phyloP scores from a whole-genome alignment of 768 basidiomycete species.

The Rhodosporidiobolus odoratus region DNA sequence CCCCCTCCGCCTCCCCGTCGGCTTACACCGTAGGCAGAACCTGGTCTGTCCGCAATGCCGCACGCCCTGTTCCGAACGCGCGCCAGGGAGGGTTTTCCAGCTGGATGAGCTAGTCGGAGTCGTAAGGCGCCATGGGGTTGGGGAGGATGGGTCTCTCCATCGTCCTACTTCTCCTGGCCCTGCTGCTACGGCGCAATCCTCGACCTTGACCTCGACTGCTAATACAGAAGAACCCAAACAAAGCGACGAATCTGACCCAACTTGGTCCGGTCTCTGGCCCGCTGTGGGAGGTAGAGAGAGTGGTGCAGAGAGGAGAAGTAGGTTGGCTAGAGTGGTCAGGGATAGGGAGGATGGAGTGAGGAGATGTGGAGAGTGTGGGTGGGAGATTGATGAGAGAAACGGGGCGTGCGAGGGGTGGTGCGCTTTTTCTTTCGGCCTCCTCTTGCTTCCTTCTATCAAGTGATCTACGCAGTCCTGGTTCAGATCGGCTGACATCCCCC shows the following conservation, averaged over 20 bases:
- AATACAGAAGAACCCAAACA: background rate
- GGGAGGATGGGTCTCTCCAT: background rate
- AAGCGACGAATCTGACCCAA: slow-evolving; percentile 8
- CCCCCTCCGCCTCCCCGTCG: slow-evolving; percentile 3
- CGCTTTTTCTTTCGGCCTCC: background rate
- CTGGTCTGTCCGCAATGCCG: slow-evolving; percentile 38
- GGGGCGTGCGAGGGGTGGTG: slow-evolving; percentile 35
- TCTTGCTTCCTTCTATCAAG: background rate
- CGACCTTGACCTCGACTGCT: no score
- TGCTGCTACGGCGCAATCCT: background rate
- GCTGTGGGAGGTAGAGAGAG: slow-evolving; percentile 10
- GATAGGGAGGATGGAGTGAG: slow-evolving; percentile 33
- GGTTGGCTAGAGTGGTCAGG: slow-evolving; percentile 22
- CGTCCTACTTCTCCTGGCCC: background rate
- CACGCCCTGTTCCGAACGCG: background rate
- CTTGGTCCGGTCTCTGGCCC: slow-evolving; percentile 22
- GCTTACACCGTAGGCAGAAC: slow-evolving; percentile 28
- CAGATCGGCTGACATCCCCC: background rate
- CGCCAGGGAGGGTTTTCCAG: slow-evolving; percentile 27
- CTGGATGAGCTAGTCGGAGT: slow-evolving; percentile 21
- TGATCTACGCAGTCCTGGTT: background rate
- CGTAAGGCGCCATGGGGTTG: slow-evolving; percentile 3
- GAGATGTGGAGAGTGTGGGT: slow-evolving; percentile 32
- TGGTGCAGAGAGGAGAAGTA: slow-evolving; percentile 1
- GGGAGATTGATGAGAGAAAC: slow-evolving; percentile 29